These are phyloP conservation scores for Phytophthora fragariaefolia DNA, from an alignment of 352 stramenopile genomes.

Conservation along the genomic window DNA sequence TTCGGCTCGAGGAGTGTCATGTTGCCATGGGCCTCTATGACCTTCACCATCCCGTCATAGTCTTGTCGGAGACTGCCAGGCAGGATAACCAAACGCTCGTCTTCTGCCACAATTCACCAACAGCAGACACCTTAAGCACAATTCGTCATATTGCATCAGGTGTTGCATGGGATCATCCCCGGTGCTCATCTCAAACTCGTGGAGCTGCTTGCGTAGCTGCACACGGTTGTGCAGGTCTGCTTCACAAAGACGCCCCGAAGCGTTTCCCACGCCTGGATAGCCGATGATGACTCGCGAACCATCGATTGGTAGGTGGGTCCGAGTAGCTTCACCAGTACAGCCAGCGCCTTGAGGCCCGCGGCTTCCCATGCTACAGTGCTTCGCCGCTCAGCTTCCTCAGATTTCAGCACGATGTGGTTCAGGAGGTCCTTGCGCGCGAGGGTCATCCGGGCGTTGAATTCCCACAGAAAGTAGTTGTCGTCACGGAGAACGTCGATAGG, in stretches of 20 bases:
- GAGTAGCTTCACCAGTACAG: not conserved
- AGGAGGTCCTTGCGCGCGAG: not conserved
- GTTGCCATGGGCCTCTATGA: not conserved
- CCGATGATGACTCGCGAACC: not conserved
- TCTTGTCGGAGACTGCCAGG: not conserved
- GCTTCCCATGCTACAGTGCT: not conserved
- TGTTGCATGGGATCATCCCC: not conserved
- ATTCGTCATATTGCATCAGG: not conserved
- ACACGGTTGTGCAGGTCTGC: conserved; percentile 2
- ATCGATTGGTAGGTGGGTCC: not conserved
- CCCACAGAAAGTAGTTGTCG: not conserved
- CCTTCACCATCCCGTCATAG: not conserved
- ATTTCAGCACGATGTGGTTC: not conserved
- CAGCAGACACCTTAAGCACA: not conserved
- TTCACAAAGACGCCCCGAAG: not conserved
- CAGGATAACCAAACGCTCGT: not conserved
- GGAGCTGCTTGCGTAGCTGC: not conserved
- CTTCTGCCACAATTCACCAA: not conserved
- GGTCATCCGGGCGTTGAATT: not conserved
- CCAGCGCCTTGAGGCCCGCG: not conserved
- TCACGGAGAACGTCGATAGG: not conserved
- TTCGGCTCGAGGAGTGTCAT: not conserved
- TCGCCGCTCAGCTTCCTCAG: not conserved
- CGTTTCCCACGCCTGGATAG: not conserved
- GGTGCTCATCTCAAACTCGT: not conserved